These are phyloP conservation scores for Wickerhamiella shivajii DNA, from an alignment of 805 yeast genomes.

Conservation along the genomic window DNA sequence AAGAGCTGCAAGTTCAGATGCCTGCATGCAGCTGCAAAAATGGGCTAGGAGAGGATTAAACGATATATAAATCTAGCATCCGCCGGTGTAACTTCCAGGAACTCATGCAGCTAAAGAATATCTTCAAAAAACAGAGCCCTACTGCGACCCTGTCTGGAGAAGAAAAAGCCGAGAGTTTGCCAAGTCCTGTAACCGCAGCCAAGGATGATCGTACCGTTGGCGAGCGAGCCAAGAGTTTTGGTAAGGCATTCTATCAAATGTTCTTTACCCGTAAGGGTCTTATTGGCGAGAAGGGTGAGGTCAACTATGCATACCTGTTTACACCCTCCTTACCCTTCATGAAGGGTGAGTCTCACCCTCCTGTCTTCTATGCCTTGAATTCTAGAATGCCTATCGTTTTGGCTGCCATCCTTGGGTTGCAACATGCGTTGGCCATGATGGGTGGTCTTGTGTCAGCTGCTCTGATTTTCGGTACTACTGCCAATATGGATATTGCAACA, in stretches of 20 bases:
- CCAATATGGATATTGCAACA: slow-evolving; percentile 36
- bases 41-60: too few species aligned
- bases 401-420: slow-evolving; percentile 71
- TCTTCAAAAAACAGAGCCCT: slow-evolving; percentile 4
- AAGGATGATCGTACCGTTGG: neutral
- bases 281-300: slow-evolving; percentile 18
- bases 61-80: too few species aligned
- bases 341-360: slow-evolving; percentile 43
- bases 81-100: too few species aligned
- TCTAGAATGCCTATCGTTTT: slow-evolving; percentile 64
- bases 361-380: slow-evolving; percentile 55
- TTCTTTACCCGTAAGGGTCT: slow-evolving; percentile 3
- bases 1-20: too few species aligned
- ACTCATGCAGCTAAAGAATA: too few species aligned
- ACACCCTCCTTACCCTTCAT: slow-evolving; percentile 66
- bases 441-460: slow-evolving; percentile 87
- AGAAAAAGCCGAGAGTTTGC: slow-evolving; percentile 2
- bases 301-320: slow-evolving; percentile 66
- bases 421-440: slow-evolving; percentile 78
- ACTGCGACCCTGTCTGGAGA: too few species aligned
- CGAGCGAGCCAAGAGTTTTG: neutral
- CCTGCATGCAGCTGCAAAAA: too few species aligned
- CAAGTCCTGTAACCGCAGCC: slow-evolving; percentile 4
- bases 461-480: slow-evolving; percentile 47
- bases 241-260: neutral